Base-by-base conservation (phyloP, 2,329 filamentous ascomycete genomes). In the Dactylonectria macrodidyma region DNA sequence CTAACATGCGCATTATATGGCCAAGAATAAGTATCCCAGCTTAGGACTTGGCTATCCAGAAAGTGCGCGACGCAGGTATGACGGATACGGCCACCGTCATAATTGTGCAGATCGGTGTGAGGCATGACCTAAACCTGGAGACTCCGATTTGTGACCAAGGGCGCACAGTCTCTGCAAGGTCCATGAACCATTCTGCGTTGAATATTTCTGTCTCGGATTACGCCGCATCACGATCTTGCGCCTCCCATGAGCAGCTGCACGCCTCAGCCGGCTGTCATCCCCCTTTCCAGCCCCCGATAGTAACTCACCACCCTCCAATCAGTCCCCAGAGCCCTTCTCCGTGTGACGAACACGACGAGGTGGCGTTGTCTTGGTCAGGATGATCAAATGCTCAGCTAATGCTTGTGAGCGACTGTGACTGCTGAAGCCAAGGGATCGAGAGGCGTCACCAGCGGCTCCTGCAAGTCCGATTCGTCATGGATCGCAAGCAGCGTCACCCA, bases 221-320 rank as follows among this genome's bases (percentile, higher is more conserved):
- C 74, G 69, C 73, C 73, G 65, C 69, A 76, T 74, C 71, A 73
- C 63, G 67, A 71, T 76, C 59, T 69, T 66, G 64, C 66, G 67
- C 65, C 58, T 67, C 66, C 66, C 59, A 73, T 69, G 66, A 59
- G 68, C 60, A 67, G 62, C 66, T 56, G 57, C 61, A 55, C 24
- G 52, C 68, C 58, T 38, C 54, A 60, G 58, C 61, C 63, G 72
- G 72, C 73, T 76, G 74, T 76, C 74, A 76, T 62, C 67, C 72
- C 70, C 62, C 62, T 38, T 22, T 19, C 36, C 66, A 47, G 59
- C 69, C 71, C 70, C 65, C 54, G 51, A 54, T 61, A 34, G 38
- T 36, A 38, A 34, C n/a, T 56, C 41, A 34, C 26, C 47, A n/a
- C 22, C 36, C 60, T 70, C 71, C 26, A 30, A 61, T 72, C 62